Conservation (phyloP, 1,139 yeast genomes). For the Geotrichum carabidarum region DNA sequence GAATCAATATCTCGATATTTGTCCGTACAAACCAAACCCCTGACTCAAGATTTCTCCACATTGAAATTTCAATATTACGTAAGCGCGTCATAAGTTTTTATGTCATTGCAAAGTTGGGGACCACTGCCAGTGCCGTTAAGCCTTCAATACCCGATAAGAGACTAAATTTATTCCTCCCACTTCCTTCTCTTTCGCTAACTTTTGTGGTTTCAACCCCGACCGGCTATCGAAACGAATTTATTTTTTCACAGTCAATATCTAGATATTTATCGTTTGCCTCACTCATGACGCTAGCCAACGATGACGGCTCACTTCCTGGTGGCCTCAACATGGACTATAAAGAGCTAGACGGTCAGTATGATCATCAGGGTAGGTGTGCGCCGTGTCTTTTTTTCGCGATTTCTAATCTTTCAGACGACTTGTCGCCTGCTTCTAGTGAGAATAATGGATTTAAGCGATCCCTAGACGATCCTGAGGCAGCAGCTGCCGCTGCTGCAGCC, state of each 20-base stretch:
- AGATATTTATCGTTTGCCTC: too few relatives aligned
- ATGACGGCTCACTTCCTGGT: background rate
- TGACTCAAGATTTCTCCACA: too few relatives aligned
- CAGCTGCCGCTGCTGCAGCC: background rate
- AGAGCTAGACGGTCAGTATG: background rate
- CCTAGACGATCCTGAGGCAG: background rate
- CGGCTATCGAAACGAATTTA: background rate
- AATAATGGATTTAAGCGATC: background rate
- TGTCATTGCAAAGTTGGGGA: too few relatives aligned
- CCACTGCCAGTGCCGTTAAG: conserved; percentile 1
- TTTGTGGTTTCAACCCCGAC: background rate
- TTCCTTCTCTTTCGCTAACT: background rate
- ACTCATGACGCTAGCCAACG: background rate
- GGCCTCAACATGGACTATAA: background rate
- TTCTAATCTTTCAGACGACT: background rate
- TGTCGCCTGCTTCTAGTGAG: background rate
- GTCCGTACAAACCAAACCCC: too few relatives aligned
- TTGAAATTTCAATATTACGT: too few relatives aligned
- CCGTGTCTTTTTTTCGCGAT: background rate
- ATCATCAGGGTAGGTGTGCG: background rate
- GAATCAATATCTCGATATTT: too few relatives aligned
- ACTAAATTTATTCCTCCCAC: background rate
- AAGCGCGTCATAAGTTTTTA: too few relatives aligned
- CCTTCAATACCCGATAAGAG: conserved; percentile 8
- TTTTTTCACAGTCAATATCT: too few relatives aligned